phyloP scores from a whole-genome alignment of 345 rosid species.

The Eutrema japonicum region DNA sequence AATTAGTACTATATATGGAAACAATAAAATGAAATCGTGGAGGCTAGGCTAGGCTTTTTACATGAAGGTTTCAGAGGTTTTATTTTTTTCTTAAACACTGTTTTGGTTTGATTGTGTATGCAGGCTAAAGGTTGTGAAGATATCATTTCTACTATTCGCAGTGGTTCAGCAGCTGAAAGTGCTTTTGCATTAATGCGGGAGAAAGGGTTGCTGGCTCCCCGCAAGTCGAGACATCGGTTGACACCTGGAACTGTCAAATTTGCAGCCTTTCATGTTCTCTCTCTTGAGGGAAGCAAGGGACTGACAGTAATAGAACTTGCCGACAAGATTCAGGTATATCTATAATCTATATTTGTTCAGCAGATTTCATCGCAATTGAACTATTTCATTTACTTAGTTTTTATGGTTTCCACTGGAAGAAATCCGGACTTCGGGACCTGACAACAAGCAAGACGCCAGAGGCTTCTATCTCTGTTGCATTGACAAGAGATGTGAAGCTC shows the following conservation, averaged over 20 bases:
- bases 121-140: conserved; percentile 88
- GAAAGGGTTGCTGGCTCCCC: conserved; percentile 86
- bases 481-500: conserved; percentile 98
- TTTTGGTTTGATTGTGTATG: conserved; percentile 34
- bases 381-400: conserved; percentile 12
- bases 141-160: conserved; percentile 78
- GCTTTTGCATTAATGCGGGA: conserved; percentile 92
- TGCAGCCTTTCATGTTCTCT: conserved; percentile 99
- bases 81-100: neutral
- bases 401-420: conserved; percentile 51
- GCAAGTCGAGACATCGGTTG: conserved; percentile 94
- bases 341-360: conserved; percentile 11
- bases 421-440: conserved; percentile 98
- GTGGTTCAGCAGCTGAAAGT: conserved; percentile 95
- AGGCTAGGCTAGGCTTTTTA: conserved; percentile 25
- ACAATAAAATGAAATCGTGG: conserved; percentile 4
- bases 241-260: conserved; percentile 99
- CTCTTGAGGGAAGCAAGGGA: conserved; percentile 96
- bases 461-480: conserved; percentile 98
- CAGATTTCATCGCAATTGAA: neutral
- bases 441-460: conserved; percentile 99
- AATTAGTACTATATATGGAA: conserved; percentile 6
- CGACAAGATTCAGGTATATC: conserved; percentile 91
- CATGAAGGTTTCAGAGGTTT: conserved; percentile 12
- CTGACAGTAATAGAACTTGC: conserved; percentile 92